A percentile compares a stretch with the other conserved stretches of the same genome.
These are phyloP conservation scores for Juglanconis sp. DNA, from an alignment of 2,329 filamentous ascomycete species.

Conservation along the genomic window DNA sequence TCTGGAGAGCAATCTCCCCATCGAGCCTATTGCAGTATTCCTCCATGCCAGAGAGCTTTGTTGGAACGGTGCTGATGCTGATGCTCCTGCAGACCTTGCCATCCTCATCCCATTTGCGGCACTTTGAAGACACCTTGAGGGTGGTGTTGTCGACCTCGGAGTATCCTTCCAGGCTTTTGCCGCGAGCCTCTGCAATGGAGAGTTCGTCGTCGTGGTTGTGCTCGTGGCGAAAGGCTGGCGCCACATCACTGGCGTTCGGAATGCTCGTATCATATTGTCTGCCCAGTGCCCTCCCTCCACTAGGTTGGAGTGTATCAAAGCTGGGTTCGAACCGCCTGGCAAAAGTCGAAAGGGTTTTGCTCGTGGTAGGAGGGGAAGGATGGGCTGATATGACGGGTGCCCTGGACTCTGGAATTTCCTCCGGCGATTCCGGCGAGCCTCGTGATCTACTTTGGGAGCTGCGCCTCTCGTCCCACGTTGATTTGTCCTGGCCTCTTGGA, in stretches of 20 bases:
- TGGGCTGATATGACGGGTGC: neutral
- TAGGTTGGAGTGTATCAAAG: neutral
- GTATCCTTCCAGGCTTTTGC: neutral
- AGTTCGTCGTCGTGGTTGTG: neutral
- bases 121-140: neutral
- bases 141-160: neutral
- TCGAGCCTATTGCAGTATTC: neutral
- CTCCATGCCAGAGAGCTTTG: neutral
- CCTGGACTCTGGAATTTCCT: neutral
- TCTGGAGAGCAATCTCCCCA: neutral
- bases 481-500: neutral
- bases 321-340: neutral
- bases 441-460: neutral
- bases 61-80: neutral
- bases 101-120: neutral
- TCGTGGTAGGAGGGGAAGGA: neutral
- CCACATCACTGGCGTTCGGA: conserved; percentile 4
- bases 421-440: neutral
- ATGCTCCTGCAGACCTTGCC: neutral
- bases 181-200: conserved; percentile 5
- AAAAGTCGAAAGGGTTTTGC: neutral
- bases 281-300: neutral
- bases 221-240: conserved; percentile 3
- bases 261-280: conserved; percentile 3
- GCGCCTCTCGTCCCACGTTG: neutral